Evolutionary conservation across 2,329 filamentous ascomycete species (phyloP).

Genomic region (Sclerotinia nivalis): DNA sequence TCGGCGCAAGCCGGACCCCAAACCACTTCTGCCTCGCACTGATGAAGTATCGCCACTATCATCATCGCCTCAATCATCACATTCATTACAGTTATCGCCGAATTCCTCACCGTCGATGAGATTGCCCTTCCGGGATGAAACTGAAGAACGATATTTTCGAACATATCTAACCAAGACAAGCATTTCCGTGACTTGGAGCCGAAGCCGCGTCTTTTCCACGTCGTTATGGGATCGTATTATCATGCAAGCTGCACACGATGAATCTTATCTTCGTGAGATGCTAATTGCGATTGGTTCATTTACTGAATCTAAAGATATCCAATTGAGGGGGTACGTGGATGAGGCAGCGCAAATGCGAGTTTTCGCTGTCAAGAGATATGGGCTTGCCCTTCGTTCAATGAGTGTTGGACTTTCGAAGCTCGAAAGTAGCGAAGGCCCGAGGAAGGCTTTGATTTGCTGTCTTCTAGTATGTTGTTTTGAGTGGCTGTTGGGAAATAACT

Average conservation of each 20-base stretch:
- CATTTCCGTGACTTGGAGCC: constrained; percentile 48
- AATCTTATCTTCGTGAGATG: constrained; percentile 60
- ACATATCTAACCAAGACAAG: constrained; percentile 16
- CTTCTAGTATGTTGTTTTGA: constrained; percentile 26
- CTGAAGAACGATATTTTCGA: constrained; percentile 38
- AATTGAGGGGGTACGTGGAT: background rate
- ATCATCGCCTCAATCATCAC: background rate
- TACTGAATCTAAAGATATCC: constrained; percentile 19
- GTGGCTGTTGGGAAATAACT: constrained; percentile 20
- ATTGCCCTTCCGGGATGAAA: constrained; percentile 45
- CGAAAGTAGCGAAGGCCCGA: background rate
- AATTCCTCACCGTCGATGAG: constrained; percentile 9
- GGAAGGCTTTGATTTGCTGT: constrained; percentile 25
- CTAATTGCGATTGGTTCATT: constrained; percentile 65
- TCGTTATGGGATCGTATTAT: constrained; percentile 63
- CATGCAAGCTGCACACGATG: constrained; percentile 60
- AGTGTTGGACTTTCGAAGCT: constrained; percentile 11
- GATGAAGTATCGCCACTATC: background rate
- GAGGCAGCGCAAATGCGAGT: constrained; percentile 16
- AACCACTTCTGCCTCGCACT: constrained; percentile 5
- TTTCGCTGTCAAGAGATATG: constrained; percentile 24
- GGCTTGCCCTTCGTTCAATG: constrained; percentile 24
- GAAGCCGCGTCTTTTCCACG: constrained; percentile 52
- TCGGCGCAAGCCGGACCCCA: background rate
- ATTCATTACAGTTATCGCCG: background rate